Evolutionary conservation across 2,329 filamentous ascomycete species (phyloP), one percentile per base, ranked within the genome.

Genomic region (Gaeumannomyces tritici): DNA sequence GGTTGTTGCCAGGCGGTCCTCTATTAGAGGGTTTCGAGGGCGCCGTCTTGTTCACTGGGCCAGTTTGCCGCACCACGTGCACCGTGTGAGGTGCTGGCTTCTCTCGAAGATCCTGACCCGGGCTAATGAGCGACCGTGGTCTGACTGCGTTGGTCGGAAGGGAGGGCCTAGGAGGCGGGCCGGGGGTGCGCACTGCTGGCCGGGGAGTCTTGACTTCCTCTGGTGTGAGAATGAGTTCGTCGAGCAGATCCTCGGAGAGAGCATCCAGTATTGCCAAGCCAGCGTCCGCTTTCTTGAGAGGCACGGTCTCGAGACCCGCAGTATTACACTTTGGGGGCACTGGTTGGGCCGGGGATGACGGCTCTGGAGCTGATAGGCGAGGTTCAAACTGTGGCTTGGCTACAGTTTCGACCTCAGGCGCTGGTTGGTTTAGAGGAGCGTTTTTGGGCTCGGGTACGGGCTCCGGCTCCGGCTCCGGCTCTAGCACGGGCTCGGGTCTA

Each of bases 181-280:
- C 21, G n/a, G 42, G 42, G n/a, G 21, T 24, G 42, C 42, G 21
- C 11, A 51, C 8, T 24, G 11, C 21, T 21, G 42, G 21, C 9
- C 9, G 21, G 9, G 42, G 42, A 3, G 42, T 51, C 4, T 24
- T n/a, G 9, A 51, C n/a, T 11, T 51, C 42, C 42, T 51, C 42
- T 18, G 42, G 42, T 51, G 42, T 51, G 21, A 51, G 42, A 11
- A 51, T 51, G 27, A 31, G 33, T 24, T 63, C 57, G 29, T 61
- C 62, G 24, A 63, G 61, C 21, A 57, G 29, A 28, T 21, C 29
- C 3, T 63, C 57, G 15, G 55, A 62, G 18, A 63, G 24, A 3
- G 35, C 31, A 21, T 35, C 57, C 12, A 61, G 57, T 27, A 51
- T 12, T 51, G 6, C 42, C 0, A n/a, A 61, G 9, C 60, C 58